These are phyloP conservation scores for Discostella stelligeroides DNA, from an alignment of 108 stramenopile species.

Conservation along the genomic window DNA sequence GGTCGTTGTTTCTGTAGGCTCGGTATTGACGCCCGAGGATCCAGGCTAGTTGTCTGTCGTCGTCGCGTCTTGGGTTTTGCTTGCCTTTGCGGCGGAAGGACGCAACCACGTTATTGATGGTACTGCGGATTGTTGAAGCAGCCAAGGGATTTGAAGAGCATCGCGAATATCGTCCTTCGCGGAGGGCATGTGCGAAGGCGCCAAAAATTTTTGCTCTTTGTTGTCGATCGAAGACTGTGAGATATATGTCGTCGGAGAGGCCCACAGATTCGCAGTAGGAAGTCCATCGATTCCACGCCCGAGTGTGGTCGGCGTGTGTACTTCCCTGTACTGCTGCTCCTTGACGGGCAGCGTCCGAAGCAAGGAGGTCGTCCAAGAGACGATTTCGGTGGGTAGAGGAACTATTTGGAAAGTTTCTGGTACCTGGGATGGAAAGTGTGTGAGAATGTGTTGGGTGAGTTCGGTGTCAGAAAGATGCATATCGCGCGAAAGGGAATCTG, in stretches of 20 bases:
- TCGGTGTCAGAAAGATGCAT: neutral
- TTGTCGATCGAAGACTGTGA: neutral
- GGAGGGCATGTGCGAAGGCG: neutral
- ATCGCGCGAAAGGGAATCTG: neutral
- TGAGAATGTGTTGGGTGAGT: neutral
- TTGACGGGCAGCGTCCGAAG: slow-evolving; percentile 1
- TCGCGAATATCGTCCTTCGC: too few species aligned
- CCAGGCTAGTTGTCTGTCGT: neutral
- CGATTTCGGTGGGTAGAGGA: neutral
- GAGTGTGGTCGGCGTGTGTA: neutral
- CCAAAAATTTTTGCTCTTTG: neutral
- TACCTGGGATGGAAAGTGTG: neutral
- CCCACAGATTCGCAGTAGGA: slow-evolving; percentile 1
- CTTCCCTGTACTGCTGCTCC: slow-evolving; percentile 1
- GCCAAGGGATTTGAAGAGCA: too few species aligned
- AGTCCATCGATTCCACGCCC: neutral
- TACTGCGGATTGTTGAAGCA: neutral
- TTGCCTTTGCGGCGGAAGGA: neutral
- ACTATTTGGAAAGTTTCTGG: slow-evolving; percentile 1
- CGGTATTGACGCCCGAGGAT: neutral
- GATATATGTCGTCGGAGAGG: neutral
- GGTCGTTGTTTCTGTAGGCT: neutral
- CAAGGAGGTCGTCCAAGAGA: slow-evolving; percentile 2
- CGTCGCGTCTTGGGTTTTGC: too few species aligned
- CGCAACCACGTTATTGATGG: neutral